Percentiles rank a stretch among this genome's conserved stretches.
These are phyloP conservation scores for Mortierella claussenii DNA, from an alignment of 192 early-diverging fungal genomes.

Conservation along the genomic window DNA sequence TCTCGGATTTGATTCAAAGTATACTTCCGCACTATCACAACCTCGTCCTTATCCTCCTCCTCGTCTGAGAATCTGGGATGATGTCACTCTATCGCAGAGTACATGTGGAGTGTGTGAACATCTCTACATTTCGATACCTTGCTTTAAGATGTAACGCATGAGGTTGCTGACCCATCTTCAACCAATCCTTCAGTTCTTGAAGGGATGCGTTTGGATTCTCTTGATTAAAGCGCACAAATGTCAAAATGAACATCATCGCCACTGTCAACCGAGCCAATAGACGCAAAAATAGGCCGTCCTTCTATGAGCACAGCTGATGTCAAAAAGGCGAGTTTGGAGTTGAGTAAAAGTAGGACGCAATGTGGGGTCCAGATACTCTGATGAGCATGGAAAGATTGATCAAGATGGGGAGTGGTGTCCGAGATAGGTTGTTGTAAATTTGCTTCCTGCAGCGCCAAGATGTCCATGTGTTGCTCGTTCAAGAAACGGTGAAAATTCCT, in stretches of 20 bases:
- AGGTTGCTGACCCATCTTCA: too few species aligned
- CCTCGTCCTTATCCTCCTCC: too few species aligned
- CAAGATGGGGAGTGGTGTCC: background rate
- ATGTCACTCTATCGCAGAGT: too few species aligned
- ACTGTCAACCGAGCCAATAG: background rate
- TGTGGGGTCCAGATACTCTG: background rate
- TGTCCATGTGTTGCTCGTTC: background rate
- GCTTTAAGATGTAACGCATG: too few species aligned
- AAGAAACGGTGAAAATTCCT: background rate
- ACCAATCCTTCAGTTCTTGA: too few species aligned
- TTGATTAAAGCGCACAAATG: background rate
- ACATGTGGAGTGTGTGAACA: too few species aligned
- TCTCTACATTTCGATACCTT: too few species aligned
- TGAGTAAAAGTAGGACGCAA: background rate
- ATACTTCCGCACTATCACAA: too few species aligned
- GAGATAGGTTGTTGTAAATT: background rate
- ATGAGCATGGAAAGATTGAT: background rate
- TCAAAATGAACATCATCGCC: background rate
- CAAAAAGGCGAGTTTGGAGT: background rate
- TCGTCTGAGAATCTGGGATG: too few species aligned
- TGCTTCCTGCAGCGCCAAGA: constrained; percentile 9
- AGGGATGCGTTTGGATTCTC: too few species aligned
- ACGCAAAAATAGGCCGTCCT: background rate
- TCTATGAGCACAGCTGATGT: background rate
- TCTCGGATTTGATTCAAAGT: too few species aligned